These are phyloP conservation scores for Penicillium fuscoglaucum DNA, from an alignment of 2,329 filamentous ascomycete species.

Conservation along the genomic window DNA sequence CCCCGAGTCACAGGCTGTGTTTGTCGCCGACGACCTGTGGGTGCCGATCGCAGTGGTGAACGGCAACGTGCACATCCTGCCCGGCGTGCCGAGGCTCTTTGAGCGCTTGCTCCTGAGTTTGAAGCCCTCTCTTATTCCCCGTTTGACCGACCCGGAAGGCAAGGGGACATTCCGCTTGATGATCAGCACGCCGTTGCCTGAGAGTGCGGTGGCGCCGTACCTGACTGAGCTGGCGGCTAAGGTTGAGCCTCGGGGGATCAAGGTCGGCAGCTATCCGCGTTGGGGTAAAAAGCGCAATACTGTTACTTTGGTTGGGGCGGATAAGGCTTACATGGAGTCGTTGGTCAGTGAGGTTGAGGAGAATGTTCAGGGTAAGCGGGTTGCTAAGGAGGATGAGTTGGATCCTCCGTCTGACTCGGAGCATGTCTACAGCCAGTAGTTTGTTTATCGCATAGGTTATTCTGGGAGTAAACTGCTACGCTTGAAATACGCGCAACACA, in stretches of 20 bases:
- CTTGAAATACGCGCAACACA: background rate
- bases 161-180: constrained; percentile 77
- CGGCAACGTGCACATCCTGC: constrained; percentile 88
- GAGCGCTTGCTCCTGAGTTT: constrained; percentile 74
- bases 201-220: constrained; percentile 81
- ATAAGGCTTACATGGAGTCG: constrained; percentile 74
- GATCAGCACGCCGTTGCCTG: constrained; percentile 82
- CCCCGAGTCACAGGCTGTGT: constrained; percentile 71
- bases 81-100: constrained; percentile 84
- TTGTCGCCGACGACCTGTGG: constrained; percentile 80
- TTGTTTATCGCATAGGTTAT: background rate
- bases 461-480: background rate
- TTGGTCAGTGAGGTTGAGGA: constrained; percentile 74
- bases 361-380: constrained; percentile 70
- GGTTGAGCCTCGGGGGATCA: constrained; percentile 74
- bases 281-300: constrained; percentile 89
- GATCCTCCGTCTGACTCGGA: constrained; percentile 49
- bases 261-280: constrained; percentile 91
- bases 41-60: constrained; percentile 88
- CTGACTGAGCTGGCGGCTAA: constrained; percentile 74
- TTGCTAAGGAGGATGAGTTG: constrained; percentile 70
- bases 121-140: constrained; percentile 68
- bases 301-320: constrained; percentile 79
- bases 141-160: constrained; percentile 74
- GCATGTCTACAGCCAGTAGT: constrained; percentile 27